Evolutionary conservation across 1,284 basidiomycete genomes (phyloP), one percentile per base, ranked within the genome.

Genomic region (Leccinum brunneo-olivaceum): DNA sequence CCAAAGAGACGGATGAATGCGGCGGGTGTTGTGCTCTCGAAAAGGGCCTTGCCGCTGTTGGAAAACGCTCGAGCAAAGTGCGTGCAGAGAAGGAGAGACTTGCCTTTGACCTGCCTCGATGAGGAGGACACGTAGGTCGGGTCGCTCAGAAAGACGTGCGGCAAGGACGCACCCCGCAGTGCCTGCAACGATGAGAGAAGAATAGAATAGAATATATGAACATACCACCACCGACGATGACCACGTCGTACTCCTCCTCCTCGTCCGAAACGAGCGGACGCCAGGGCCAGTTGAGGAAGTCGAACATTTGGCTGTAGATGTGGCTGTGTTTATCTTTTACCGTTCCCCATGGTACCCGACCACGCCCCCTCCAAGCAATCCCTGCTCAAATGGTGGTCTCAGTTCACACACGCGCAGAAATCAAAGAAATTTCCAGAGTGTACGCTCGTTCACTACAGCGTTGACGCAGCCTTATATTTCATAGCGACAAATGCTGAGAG

Each of bases 371-470:
- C 74, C 23, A 81, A 75, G 55, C 77, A 78, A 15, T 79, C 72
- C 45, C 73, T 90, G 44, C 85, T 84, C 69, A 76, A 83, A 6
- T 92, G 90, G 90, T 90, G 88, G 85, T 78, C 79, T 46, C 75
- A 79, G 50, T 88, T 90, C 57, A 79, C 76, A 34, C 75, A 75
- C 50, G 70, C 71, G 5, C 79, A 81, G 63, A 72, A 71, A 51
- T 53, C 67, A 15, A 84, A 77, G 68, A 76, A 71, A 52, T 70
- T 74, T 30, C 63, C 64, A 4, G 69, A 71, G 48, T 61, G 63
- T 41, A 63, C 50, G 0, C 18, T 7, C 4, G 6, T 39, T 39
- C 35, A 39, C 36, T 46, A 2, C 19, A 6, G 10, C 25, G 4
- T 12, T 12, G 10, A 9, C 25, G 5, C 25, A 27, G 25, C 25